Evolutionary conservation across 768 basidiomycete genomes (phyloP), one percentile per base, ranked within the genome.

Genomic region (Kwoniella heveanensis): DNA sequence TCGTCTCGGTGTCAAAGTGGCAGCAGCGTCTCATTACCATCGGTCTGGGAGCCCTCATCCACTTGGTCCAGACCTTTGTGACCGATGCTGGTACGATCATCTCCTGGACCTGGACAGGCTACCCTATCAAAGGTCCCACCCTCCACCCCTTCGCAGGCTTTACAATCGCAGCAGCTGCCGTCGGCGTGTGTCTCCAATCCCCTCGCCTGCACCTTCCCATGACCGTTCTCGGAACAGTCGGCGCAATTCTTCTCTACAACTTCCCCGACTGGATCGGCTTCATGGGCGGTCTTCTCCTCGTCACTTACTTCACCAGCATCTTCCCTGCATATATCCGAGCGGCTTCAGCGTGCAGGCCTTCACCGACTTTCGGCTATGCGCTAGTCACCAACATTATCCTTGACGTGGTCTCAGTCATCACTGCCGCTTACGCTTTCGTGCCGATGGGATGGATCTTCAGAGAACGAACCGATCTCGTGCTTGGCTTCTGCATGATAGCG

Each of bases 61-160:
- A 89, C 80, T 84, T 85, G 13, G 73, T 91, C 0, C 89, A 92
- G 70, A 87, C 85, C 50, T 83, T 91, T 47, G 81, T 91, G 54
- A 84, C 87, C 2, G 91, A 94, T 61, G 82, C 88, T 1, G 88
- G 87, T 67, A 90, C 90, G 0, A 84, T 92, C 49, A 83, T 92
- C 62, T 86, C 90, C 21, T 92, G 90, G 89, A 88, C 89, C 1
- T 94, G 91, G 91, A 89, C 90, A 0, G 91, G 91, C n/a, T 93
- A 88, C 67, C 84, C 86, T 22, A 81, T 88, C 32, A 84, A 81
- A 54, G 91, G 91, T 0, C 91, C 91, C 1, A 77, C 88, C 1
- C 88, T 90, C 7, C 86, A 88, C 69, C 77, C 89, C 4, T 87
- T 89, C 71, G 87, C 86, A n/a, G 83, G 85, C 0, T 76, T 90